Evolutionary conservation across 805 yeast genomes (phyloP).

Genomic region (Cyberlindnera euphorbiiphila): DNA sequence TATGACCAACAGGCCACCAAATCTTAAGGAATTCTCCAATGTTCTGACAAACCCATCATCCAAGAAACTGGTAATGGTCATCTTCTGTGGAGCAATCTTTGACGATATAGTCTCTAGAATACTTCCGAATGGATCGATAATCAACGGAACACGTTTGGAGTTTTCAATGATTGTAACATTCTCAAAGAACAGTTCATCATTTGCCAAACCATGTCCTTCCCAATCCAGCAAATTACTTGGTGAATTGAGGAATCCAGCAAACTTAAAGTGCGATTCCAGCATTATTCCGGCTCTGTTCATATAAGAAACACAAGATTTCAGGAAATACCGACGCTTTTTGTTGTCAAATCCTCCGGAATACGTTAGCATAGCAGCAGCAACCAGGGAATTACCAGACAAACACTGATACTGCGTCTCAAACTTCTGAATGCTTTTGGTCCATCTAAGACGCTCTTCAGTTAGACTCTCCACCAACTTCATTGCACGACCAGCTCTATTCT

Average conservation of each 20-base stretch:
- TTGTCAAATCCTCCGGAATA: slow-evolving; percentile 62
- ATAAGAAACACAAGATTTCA: slow-evolving; percentile 34
- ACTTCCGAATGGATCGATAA: slow-evolving; percentile 69
- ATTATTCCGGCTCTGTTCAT: slow-evolving; percentile 36
- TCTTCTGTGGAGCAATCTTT: slow-evolving; percentile 31
- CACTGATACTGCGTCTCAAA: slow-evolving; percentile 44
- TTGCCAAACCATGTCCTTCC: slow-evolving; percentile 49
- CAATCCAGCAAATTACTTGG: slow-evolving; percentile 43
- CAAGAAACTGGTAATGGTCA: slow-evolving; percentile 63
- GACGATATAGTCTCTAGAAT: slow-evolving; percentile 39
- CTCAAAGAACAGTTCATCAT: slow-evolving; percentile 59
- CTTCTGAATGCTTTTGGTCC: slow-evolving; percentile 57
- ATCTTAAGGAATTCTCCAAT: slow-evolving; percentile 75
- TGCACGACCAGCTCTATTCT: slow-evolving; percentile 59
- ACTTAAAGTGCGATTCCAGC: slow-evolving; percentile 34
- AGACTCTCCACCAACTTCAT: slow-evolving; percentile 57
- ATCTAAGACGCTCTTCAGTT: slow-evolving; percentile 63
- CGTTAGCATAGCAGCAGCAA: slow-evolving; percentile 57
- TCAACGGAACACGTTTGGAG: slow-evolving; percentile 42
- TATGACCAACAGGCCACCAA: slow-evolving; percentile 73
- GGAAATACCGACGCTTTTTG: slow-evolving; percentile 36
- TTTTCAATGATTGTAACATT: slow-evolving; percentile 53
- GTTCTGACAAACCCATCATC: slow-evolving; percentile 63
- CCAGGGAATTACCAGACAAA: slow-evolving; percentile 60
- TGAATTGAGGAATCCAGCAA: slow-evolving; percentile 37